phyloP scores from a whole-genome alignment of 1,284 basidiomycete species.

The Tilletia caries region DNA sequence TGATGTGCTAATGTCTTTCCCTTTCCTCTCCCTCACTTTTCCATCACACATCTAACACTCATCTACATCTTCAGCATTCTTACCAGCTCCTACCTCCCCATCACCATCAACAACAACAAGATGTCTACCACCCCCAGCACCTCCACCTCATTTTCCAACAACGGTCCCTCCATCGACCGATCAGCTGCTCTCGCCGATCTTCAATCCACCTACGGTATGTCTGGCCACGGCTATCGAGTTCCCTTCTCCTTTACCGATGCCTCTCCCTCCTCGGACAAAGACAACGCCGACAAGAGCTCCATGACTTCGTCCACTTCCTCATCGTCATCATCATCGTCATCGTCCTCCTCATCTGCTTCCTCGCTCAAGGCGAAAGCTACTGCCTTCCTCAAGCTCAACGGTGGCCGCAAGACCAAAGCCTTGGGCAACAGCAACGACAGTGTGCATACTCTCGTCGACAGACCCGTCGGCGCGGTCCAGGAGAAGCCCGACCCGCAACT shows the following conservation, averaged over 20 bases:
- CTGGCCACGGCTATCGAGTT: background rate
- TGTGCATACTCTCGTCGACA: background rate
- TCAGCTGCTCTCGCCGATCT: background rate
- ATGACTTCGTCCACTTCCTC: background rate
- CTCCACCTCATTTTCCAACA: background rate
- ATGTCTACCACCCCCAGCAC: background rate
- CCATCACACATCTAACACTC: background rate
- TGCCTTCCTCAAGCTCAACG: background rate
- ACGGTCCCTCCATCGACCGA: background rate
- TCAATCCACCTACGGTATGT: constrained; percentile 4
- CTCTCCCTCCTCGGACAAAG: background rate
- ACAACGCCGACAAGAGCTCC: background rate
- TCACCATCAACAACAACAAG: background rate
- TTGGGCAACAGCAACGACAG: background rate
- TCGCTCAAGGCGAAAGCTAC: constrained; percentile 4
- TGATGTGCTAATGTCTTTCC: background rate
- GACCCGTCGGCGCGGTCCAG: background rate
- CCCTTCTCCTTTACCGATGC: background rate
- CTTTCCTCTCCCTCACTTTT: background rate
- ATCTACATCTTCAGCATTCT: background rate
- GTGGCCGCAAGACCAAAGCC: background rate
- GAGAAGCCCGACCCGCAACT: background rate
- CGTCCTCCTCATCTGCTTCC: background rate
- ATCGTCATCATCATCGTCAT: background rate
- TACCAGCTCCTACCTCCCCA: background rate